Evolutionary conservation across 2,329 filamentous ascomycete species (phyloP).

Genomic region (Basipetospora chlamydospora): DNA sequence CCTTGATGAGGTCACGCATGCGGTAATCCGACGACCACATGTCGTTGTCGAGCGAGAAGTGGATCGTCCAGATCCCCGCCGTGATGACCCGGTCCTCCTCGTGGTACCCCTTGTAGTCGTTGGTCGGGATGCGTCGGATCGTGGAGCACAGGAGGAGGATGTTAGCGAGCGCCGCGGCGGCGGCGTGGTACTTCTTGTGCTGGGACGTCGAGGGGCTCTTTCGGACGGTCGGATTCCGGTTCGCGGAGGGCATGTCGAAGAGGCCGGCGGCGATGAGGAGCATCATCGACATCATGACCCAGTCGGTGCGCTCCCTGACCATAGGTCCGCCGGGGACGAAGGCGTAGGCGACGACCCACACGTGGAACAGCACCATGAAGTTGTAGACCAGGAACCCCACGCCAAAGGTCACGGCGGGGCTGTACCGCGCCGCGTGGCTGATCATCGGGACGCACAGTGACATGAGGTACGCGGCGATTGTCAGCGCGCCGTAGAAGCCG

Average conservation of each 20-base stretch:
- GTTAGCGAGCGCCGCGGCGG: constrained; percentile 59
- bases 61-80: constrained; percentile 95
- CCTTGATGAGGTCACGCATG: constrained; percentile 80
- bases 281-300: constrained; percentile 85
- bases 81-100: constrained; percentile 76
- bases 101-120: constrained; percentile 86
- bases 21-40: constrained; percentile 97
- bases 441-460: constrained; percentile 65
- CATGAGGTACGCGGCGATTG: constrained; percentile 66
- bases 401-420: constrained; percentile 69
- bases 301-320: constrained; percentile 87
- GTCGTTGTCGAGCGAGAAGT: constrained; percentile 94
- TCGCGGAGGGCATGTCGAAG: constrained; percentile 48
- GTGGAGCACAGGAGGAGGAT: constrained; percentile 66
- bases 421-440: constrained; percentile 59
- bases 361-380: constrained; percentile 87
- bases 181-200: constrained; percentile 36
- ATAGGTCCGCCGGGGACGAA: constrained; percentile 91
- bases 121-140: constrained; percentile 81
- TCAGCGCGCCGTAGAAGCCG: constrained; percentile 74
- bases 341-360: constrained; percentile 96
- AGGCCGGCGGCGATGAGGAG: constrained; percentile 70
- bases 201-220: constrained; percentile 16
- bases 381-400: constrained; percentile 86
- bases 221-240: constrained; percentile 16